Base-by-base conservation (phyloP, 2,329 filamentous ascomycete genomes). In the Scopulariopsis brevicaulis region DNA sequence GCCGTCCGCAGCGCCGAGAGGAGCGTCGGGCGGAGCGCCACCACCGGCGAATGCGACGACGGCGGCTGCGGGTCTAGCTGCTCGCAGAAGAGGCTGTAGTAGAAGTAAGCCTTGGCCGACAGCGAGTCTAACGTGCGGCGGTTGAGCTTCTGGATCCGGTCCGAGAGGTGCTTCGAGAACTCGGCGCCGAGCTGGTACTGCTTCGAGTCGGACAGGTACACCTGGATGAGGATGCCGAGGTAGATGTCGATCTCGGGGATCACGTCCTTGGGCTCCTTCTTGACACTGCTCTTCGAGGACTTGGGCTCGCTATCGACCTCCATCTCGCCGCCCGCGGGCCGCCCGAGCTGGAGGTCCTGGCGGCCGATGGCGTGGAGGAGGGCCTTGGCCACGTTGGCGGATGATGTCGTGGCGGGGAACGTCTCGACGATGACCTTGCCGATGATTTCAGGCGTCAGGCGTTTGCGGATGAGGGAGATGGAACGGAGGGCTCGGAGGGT, bases 21-120 rank as follows among this genome's bases (percentile, higher is more conserved):
- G 55, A 99, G 82, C 62, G 85, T 87, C 58, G 92, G 90, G 60
- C 94, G 87, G 67, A 96, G 91, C 48, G 86, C 81, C 61, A 96
- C 89, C 63, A 96, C 84, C 3, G 91, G 87, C 7, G 92, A 96
- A 66, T 90, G 86, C 58, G 90, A 87, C 56, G 92, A 96, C 25
- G 93, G 92, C 52, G 94, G 89, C 62, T 93, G 83, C 24, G 93
- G 92, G 60, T 85, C 83, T 61, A 95, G 82, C 72, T 95, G 86
- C 79, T 99, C 94, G 75, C 87, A 90, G 78, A 97, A 97, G 65
- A 97, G 80, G 25, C 90, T 90, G 75, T 90, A 96, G 79, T 99
- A 99, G 75, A 96, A 97, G 80, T 96, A 99, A 62, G 93, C 91
- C 73, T 95, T 95, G 63, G 93, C 91, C 60, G 92, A 89, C 60